These are phyloP conservation scores for Bombardia bombarda DNA, from an alignment of 495 filamentous ascomycete species.

Conservation along the genomic window DNA sequence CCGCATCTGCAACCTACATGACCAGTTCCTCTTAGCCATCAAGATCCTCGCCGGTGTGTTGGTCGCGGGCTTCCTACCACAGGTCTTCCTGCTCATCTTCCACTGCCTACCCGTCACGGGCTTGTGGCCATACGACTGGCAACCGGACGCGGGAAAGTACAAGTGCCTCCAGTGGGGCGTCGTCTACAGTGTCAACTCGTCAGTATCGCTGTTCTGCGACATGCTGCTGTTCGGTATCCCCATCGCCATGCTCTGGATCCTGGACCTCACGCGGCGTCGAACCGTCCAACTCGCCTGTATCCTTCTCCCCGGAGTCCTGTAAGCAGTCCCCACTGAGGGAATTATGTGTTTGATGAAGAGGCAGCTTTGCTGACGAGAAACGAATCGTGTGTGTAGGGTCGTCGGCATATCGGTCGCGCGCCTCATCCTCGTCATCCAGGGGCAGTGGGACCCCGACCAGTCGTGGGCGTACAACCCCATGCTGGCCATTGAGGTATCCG, in stretches of 20 bases:
- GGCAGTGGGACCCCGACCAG: constrained; percentile 32
- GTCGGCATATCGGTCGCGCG: constrained; percentile 35
- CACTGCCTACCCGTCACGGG: constrained; percentile 38
- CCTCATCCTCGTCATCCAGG: constrained; percentile 33
- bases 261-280: constrained; percentile 26
- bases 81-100: constrained; percentile 38
- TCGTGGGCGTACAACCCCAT: constrained; percentile 40
- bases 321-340: constrained; percentile 11
- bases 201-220: constrained; percentile 34
- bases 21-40: constrained; percentile 28
- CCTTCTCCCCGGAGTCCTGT: constrained; percentile 40
- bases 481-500: constrained; percentile 36
- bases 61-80: constrained; percentile 30
- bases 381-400: constrained; percentile 19
- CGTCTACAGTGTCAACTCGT: constrained; percentile 38
- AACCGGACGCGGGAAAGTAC: constrained; percentile 22
- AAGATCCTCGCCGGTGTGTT: constrained; percentile 26
- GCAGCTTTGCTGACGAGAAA: neutral
- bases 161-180: constrained; percentile 35
- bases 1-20: constrained; percentile 27
- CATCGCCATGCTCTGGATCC: constrained; percentile 28
- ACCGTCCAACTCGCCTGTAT: constrained; percentile 33
- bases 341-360: neutral
- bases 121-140: constrained; percentile 39
- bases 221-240: constrained; percentile 38